Conservation (phyloP, 768 basidiomycete genomes). For the Tylopilus subfusipes region DNA sequence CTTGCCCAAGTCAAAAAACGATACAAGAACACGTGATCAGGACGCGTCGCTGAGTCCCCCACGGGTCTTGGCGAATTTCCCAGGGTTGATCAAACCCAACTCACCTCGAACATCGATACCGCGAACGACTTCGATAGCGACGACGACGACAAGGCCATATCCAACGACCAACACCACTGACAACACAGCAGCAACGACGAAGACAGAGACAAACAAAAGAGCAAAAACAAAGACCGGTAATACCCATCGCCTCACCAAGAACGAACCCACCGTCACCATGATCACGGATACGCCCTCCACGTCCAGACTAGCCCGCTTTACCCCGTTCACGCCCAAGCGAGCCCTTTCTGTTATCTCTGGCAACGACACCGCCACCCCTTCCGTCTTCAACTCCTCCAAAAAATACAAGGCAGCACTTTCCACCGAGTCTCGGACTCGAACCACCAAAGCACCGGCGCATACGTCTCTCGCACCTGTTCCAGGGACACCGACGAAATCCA, state of each 20-base stretch:
- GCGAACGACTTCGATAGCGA: neutral
- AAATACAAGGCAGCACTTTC: slow-evolving; percentile 68
- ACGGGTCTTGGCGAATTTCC: slow-evolving; percentile 27
- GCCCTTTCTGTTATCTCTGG: slow-evolving; percentile 39
- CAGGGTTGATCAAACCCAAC: slow-evolving; percentile 28
- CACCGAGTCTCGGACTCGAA: slow-evolving; percentile 35
- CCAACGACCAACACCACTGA: neutral
- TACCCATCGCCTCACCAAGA: neutral
- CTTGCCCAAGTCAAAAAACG: neutral
- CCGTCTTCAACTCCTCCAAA: slow-evolving; percentile 46
- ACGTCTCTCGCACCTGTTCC: slow-evolving; percentile 44
- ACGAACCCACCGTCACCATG: neutral
- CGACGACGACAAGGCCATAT: neutral
- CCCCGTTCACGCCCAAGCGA: slow-evolving; percentile 56
- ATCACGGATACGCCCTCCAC: slow-evolving; percentile 26
- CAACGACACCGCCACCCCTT: slow-evolving; percentile 35
- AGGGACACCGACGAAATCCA: slow-evolving; percentile 49
- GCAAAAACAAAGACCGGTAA: neutral
- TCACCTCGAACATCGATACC: neutral
- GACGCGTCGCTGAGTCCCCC: slow-evolving; percentile 21
- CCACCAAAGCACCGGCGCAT: slow-evolving; percentile 28
- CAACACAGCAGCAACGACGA: neutral
- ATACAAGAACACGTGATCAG: slow-evolving; percentile 23
- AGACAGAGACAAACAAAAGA: neutral
- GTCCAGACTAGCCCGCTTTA: slow-evolving; percentile 37